Evolutionary conservation across 2,329 filamentous ascomycete genomes (phyloP), one percentile per base, ranked within the genome.

Genomic region (Colletotrichum shisoi): DNA sequence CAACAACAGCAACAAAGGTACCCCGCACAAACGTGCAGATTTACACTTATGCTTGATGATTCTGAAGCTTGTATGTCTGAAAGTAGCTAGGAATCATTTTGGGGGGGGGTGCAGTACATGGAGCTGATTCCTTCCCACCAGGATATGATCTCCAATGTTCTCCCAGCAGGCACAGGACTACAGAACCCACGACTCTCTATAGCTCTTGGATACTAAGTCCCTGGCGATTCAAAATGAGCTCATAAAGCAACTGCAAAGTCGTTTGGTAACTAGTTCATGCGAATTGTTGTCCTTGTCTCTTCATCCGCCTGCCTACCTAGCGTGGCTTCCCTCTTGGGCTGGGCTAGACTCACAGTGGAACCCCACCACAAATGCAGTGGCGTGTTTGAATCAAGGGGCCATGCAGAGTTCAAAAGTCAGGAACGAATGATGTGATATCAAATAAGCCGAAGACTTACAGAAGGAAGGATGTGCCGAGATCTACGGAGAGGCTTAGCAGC

Each of bases 1-100:
- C 42, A 19, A 34, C 37, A 34, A 12, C 27, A 46, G 24, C 24
- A 46, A 57, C n/a, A 57, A 57, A 57, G 27, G 17, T n/a, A 24
- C 40, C 54, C 27, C 27, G 54, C 42, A 46, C 40, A 46, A 46
- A 57, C 42, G 24, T 37, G n/a, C 54, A 46, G 1, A 0, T 3
- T 11, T 2, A 9, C 27, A 46, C 37, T 6, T 7, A 31, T 37
- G n/a, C 37, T 12, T 2, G 19, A 46, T 4, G 2, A 11, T 21
- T 7, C 19, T 34, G 7, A 2, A 17, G 4, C 11, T 0, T 6
- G 11, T 31, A 15, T 4, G 1, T 17, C 12, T 6, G 8, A 2
- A 1, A 9, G 31, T 9, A 34, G 31, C 31, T n/a, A 17, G 3
- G 3, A 2, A 11, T 2, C 1, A 11, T 12, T 4, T 6, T 1